Conservation (phyloP, 805 yeast species). For the Pichia insulana region DNA sequence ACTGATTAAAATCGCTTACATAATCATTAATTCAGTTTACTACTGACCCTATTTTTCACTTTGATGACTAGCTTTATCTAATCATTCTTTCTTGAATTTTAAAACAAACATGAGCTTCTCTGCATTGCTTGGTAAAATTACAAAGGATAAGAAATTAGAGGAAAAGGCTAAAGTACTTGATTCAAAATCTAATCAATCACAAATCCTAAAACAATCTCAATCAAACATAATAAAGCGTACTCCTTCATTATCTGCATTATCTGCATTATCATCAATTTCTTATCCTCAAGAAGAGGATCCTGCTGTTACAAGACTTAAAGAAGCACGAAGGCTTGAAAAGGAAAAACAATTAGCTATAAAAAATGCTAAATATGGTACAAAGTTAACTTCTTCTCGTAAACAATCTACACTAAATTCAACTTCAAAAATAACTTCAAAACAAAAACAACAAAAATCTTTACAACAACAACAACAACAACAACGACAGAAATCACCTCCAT, state of each 20-base stretch:
- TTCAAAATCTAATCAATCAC: background rate
- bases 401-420: background rate
- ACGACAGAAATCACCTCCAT: background rate
- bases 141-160: background rate
- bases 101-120: background rate
- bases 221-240: no score
- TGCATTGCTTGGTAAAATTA: background rate
- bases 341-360: slow-evolving; percentile 32
- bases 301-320: slow-evolving; percentile 62
- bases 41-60: no score
- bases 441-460: background rate
- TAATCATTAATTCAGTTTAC: no score
- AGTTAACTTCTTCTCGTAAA: background rate
- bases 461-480: slow-evolving; percentile 2
- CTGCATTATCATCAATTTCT: background rate
- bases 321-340: slow-evolving; percentile 50
- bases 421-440: background rate
- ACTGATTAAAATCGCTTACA: no score
- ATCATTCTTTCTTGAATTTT: no score
- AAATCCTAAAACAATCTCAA: background rate
- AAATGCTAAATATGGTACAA: slow-evolving; percentile 12
- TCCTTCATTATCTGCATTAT: no score
- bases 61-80: no score
- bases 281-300: slow-evolving; percentile 41
- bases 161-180: background rate